A percentile compares a stretch with the other conserved stretches of the same genome.
Conservation (phyloP, 129 eudicot genomes). For the Flaveria robusta region DNA sequence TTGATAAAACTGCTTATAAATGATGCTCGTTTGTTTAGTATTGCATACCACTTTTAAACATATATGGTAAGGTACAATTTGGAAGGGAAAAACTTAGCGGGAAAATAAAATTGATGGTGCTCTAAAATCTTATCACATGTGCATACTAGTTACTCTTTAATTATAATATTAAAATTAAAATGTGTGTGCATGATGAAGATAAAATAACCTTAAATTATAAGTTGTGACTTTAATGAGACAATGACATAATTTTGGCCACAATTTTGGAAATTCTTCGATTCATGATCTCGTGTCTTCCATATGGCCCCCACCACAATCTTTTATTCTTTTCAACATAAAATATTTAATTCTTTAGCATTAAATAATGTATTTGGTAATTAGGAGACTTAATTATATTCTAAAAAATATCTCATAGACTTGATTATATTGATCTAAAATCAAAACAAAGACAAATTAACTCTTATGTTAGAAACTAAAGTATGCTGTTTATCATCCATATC, state of each 20-base stretch:
- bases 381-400: background rate
- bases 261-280: background rate
- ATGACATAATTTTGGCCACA: slow-evolving; percentile 26
- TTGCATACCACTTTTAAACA: too few relatives aligned
- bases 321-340: background rate
- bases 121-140: too few relatives aligned
- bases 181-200: background rate
- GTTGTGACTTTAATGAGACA: slow-evolving; percentile 5
- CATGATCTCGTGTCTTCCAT: background rate
- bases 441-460: background rate
- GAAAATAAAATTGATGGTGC: too few relatives aligned
- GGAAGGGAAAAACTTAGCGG: too few relatives aligned
- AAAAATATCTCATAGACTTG: background rate
- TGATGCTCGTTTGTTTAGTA: too few relatives aligned
- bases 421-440: background rate
- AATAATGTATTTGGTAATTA: background rate
- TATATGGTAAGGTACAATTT: too few relatives aligned
- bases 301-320: background rate
- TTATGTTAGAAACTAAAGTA: background rate
- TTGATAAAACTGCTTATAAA: too few relatives aligned
- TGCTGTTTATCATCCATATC: background rate
- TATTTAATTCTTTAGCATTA: background rate
- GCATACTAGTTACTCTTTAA: too few relatives aligned
- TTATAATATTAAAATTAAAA: too few relatives aligned
- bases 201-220: background rate